A percentile compares a stretch with the other conserved stretches of the same genome.
Conservation (phyloP, 352 stramenopile species). For the Phytophthora idaei region DNA sequence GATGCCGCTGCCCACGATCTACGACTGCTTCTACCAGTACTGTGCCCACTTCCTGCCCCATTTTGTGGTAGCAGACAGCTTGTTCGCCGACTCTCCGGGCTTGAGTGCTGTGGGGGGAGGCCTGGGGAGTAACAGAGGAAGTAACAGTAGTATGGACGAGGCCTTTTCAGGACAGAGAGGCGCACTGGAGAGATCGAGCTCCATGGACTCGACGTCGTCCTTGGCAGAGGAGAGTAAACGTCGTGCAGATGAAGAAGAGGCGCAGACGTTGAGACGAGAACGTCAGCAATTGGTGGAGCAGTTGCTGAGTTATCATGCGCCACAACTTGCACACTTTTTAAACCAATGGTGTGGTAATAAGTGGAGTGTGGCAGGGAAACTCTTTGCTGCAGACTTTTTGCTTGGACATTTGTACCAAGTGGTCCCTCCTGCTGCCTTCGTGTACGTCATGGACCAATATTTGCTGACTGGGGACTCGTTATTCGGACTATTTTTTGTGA, state of each 20-base stretch:
- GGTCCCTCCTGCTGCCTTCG: constrained; percentile 59
- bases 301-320: constrained; percentile 78
- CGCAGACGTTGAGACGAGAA: constrained; percentile 41
- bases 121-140: constrained; percentile 27
- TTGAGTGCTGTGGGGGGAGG: neutral
- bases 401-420: constrained; percentile 70
- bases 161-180: constrained; percentile 8
- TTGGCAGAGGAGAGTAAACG: constrained; percentile 34
- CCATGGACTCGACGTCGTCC: constrained; percentile 46
- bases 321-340: constrained; percentile 65
- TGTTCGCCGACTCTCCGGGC: constrained; percentile 31
- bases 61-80: constrained; percentile 59
- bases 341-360: constrained; percentile 76
- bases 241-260: constrained; percentile 41
- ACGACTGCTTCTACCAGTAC: constrained; percentile 89
- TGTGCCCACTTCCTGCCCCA: constrained; percentile 75
- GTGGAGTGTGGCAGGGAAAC: constrained; percentile 63
- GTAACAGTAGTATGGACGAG: constrained; percentile 42
- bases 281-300: constrained; percentile 75
- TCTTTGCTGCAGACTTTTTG: constrained; percentile 66
- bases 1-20: constrained; percentile 76
- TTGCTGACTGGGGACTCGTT: constrained; percentile 71
- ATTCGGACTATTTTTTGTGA: constrained; percentile 75
- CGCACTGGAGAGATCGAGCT: constrained; percentile 33
- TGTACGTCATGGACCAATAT: constrained; percentile 84